Evolutionary conservation across 495 filamentous ascomycete genomes (phyloP), one percentile per base, ranked within the genome.

Genomic region (Penicillium pancosmium): DNA sequence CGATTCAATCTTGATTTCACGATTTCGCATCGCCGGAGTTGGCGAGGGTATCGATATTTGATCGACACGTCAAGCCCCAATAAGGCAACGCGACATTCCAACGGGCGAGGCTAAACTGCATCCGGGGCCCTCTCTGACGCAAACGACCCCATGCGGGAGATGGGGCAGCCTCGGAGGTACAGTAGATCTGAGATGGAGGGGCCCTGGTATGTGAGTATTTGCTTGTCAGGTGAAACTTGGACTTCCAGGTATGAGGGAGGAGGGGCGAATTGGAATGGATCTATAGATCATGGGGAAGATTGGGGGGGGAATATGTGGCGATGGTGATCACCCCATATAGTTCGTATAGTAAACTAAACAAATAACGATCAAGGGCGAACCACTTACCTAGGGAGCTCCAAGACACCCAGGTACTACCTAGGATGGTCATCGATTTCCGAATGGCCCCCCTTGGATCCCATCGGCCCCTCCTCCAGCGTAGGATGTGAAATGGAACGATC

Each of bases 81-180:
- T 54, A 27, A 52, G 65, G 65, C 25, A 60, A 67, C 36, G 55
- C 55, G 62, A 60, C 64, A 70, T 71, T 72, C 66, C 68, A 67
- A 60, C 56, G 63, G 55, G 59, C 38, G 43, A 53, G 48, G 63
- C 69, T 71, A 73, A 64, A 66, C 70, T 65, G 60, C 55, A 68
- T 69, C 66, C 68, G 72, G 70, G 55, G 58, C 31, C 35, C 33
- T 43, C 55, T 52, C 62, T 71, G 69, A 74, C 68, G 70, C 70
- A 73, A 74, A 74, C 72, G 68, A 62, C 35, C 43, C 9, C 40
- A 51, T 19, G 43, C 18, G 23, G 15, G 12, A 9, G 12, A 50
- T 58, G 49, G 31, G 49, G 51, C 7, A 44, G 41, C 3, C 15
- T 21, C n/a, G n/a, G 41, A 10, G 15, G 16, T 44, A 16, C 16